A percentile compares a stretch with the other conserved stretches of the same genome.
Conservation (phyloP, 768 basidiomycete genomes). For the Kwoniella sp. region DNA sequence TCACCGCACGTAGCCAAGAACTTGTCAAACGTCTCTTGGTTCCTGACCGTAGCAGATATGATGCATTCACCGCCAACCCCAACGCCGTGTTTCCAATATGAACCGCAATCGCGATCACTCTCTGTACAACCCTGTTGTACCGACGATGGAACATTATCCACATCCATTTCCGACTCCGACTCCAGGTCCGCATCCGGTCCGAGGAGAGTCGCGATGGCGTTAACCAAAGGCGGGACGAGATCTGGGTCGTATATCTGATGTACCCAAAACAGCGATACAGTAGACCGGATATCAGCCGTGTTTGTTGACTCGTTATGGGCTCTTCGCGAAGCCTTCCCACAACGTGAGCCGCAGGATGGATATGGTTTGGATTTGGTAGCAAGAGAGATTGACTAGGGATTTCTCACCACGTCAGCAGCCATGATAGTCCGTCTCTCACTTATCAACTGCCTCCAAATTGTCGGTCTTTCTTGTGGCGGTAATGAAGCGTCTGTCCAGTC, state of each 20-base stretch:
- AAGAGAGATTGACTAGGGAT: no score
- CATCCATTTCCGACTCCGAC: no score
- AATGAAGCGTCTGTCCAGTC: slow-evolving; percentile 44
- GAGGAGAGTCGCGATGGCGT: slow-evolving; percentile 36
- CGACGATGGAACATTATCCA: background rate
- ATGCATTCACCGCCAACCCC: slow-evolving; percentile 23
- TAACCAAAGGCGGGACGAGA: slow-evolving; percentile 44
- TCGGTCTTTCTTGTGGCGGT: slow-evolving; percentile 16
- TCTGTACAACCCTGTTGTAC: no score
- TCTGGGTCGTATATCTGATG: slow-evolving; percentile 55
- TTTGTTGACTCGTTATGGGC: no score
- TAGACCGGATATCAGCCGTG: no score
- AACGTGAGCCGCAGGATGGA: no score
- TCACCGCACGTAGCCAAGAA: slow-evolving; percentile 42
- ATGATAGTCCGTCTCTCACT: slow-evolving; percentile 32
- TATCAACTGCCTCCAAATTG: slow-evolving; percentile 25
- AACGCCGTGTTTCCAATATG: no score
- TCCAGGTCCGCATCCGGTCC: background rate
- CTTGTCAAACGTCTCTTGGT: slow-evolving; percentile 40
- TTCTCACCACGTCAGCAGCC: slow-evolving; percentile 54
- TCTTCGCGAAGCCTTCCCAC: no score
- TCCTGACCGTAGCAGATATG: slow-evolving; percentile 52
- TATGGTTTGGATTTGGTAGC: no score
- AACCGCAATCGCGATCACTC: no score
- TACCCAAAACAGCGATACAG: no score